phyloP scores from a whole-genome alignment of 1,284 basidiomycete genomes.

The Pseudozyma pruni region DNA sequence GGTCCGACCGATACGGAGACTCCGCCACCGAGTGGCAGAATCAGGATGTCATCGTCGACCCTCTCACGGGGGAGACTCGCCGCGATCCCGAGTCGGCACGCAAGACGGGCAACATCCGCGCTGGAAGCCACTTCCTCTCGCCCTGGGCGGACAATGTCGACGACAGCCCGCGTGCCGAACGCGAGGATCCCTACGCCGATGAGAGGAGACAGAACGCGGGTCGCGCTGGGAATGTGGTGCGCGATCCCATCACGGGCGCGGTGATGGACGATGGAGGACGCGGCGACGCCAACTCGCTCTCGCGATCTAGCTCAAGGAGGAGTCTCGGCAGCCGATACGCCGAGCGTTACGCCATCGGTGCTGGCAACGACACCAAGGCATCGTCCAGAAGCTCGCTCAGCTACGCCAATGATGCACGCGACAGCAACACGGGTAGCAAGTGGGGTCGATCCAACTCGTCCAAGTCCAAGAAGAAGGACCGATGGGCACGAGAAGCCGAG shows the following conservation, averaged over 20 bases:
- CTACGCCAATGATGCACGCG: conserved; percentile 28
- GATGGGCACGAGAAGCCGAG: conserved; percentile 51
- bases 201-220: conserved; percentile 39
- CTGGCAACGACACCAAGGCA: conserved; percentile 17
- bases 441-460: conserved; percentile 39
- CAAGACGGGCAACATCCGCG: conserved; percentile 38
- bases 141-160: conserved; percentile 55
- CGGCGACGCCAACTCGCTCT: conserved; percentile 24
- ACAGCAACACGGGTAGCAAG: conserved; percentile 18
- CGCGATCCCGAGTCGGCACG: conserved; percentile 34
- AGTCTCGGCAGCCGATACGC: conserved; percentile 51
- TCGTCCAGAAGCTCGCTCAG: conserved; percentile 48
- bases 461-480: conserved; percentile 48
- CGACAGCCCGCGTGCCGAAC: conserved; percentile 45
- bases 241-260: conserved; percentile 52
- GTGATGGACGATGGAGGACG: conserved; percentile 32
- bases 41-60: conserved; percentile 50
- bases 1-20: conserved; percentile 52
- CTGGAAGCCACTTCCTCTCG: conserved; percentile 31
- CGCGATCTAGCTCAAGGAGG: conserved; percentile 38
- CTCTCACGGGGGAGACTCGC: conserved; percentile 51
- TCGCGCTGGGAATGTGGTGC: conserved; percentile 20
- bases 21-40: conserved; percentile 31
- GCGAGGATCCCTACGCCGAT: conserved; percentile 48
- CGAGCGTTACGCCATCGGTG: conserved; percentile 45